A percentile compares a stretch with the other conserved stretches of the same genome.
Conservation (phyloP, 1,139 yeast genomes). For the Hemisphaericaspora xylofermentans region DNA sequence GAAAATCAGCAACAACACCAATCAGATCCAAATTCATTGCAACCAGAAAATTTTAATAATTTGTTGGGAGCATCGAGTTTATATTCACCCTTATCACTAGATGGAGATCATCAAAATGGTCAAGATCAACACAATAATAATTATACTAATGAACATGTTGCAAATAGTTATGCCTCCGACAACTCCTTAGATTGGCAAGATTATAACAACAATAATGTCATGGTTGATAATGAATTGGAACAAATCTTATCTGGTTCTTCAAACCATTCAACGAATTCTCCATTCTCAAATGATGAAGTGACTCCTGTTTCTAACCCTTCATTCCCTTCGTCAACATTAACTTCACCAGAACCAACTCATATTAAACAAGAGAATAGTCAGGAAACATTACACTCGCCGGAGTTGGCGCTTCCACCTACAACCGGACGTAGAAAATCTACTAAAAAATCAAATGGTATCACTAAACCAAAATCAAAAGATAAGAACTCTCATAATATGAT, state of each 20-base stretch:
- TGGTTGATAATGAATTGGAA: slow-evolving; percentile 5
- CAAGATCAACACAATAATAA: slow-evolving; percentile 8
- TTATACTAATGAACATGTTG: slow-evolving; percentile 7
- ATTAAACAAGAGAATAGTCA: slow-evolving; percentile 5
- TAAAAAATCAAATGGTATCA: slow-evolving; percentile 17
- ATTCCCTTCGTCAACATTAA: slow-evolving; percentile 26
- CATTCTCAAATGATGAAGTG: slow-evolving; percentile 12
- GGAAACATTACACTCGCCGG: neutral
- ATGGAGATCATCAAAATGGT: too few species aligned
- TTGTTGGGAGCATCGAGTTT: slow-evolving; percentile 5
- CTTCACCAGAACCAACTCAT: slow-evolving; percentile 32
- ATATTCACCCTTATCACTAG: slow-evolving; percentile 12
- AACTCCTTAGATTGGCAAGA: slow-evolving; percentile 11
- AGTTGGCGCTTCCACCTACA: slow-evolving; percentile 3
- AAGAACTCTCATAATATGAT: slow-evolving; percentile 77
- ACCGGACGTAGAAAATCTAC: slow-evolving; percentile 3
- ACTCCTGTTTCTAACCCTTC: slow-evolving; percentile 31
- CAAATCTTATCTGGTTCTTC: slow-evolving; percentile 6
- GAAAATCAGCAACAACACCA: slow-evolving; percentile 2
- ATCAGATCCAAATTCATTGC: neutral
- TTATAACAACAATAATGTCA: slow-evolving; percentile 1
- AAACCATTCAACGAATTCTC: slow-evolving; percentile 11
- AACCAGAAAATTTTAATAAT: neutral
- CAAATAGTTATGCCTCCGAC: slow-evolving; percentile 10
- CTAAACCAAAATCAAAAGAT: slow-evolving; percentile 47